Percentiles rank a stretch among this genome's conserved stretches.
These are phyloP conservation scores for Acephala macrosclerotiorum DNA, from an alignment of 2,329 filamentous ascomycete genomes.

Conservation along the genomic window DNA sequence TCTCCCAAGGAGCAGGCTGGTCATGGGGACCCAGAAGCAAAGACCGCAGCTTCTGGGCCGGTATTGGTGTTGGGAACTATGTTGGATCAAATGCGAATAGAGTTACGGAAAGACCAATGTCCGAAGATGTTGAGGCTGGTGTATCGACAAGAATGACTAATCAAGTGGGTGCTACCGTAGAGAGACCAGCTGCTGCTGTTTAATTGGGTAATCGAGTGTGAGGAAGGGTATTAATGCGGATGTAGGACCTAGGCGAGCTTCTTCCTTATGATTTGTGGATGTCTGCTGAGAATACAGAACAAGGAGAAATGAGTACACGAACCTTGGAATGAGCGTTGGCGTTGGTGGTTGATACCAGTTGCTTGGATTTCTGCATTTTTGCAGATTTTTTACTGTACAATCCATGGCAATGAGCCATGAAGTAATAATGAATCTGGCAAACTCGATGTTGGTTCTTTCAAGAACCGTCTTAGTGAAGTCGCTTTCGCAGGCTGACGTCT, in stretches of 20 bases:
- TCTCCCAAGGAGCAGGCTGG: constrained; percentile 83
- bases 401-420: neutral
- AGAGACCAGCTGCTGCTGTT: constrained; percentile 7
- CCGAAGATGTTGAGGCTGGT: constrained; percentile 23
- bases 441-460: too few species aligned
- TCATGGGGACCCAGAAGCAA: constrained; percentile 82
- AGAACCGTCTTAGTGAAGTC: too few species aligned
- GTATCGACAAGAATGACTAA: constrained; percentile 24
- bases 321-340: neutral
- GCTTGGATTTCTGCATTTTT: neutral
- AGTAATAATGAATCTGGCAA: too few species aligned
- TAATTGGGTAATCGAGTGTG: constrained; percentile 14
- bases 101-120: neutral
- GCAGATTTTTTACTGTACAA: neutral
- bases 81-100: constrained; percentile 38
- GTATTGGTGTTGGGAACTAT: constrained; percentile 53
- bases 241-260: constrained; percentile 31
- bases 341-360: constrained; percentile 3
- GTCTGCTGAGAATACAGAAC: constrained; percentile 1
- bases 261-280: constrained; percentile 12
- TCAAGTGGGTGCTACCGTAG: constrained; percentile 29
- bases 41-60: constrained; percentile 80
- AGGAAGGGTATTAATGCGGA: constrained; percentile 8
- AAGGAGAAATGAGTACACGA: neutral
- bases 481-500: too few species aligned